Conservation (phyloP, 2,329 filamentous ascomycete genomes). For the Pestalotiopsis sp. region DNA sequence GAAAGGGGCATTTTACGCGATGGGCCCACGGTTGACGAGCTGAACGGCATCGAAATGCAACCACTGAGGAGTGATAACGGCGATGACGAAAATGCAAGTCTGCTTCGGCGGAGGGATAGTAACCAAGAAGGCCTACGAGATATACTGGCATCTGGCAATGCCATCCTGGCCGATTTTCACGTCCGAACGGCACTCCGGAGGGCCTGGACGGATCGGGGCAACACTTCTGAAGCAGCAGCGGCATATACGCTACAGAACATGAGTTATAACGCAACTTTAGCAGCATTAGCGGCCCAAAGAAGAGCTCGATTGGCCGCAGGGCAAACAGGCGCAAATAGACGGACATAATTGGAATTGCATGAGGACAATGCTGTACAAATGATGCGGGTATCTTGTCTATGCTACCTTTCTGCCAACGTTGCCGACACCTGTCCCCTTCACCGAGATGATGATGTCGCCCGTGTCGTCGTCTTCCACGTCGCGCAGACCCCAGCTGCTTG, state of each 20-base stretch:
- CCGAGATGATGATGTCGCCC: constrained; percentile 80
- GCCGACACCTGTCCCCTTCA: constrained; percentile 91
- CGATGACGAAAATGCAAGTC: constrained; percentile 29
- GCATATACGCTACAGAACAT: constrained; percentile 57
- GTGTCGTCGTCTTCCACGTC: constrained; percentile 70
- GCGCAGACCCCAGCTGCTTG: constrained; percentile 86
- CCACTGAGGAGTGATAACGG: constrained; percentile 32
- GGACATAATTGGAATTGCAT: constrained; percentile 13
- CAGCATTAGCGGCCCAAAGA: constrained; percentile 52
- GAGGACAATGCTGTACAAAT: constrained; percentile 25
- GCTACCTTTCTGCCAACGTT: constrained; percentile 92
- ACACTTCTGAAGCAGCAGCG: constrained; percentile 43
- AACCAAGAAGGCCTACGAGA: constrained; percentile 38
- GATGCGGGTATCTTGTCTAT: constrained; percentile 37
- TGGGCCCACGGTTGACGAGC: constrained; percentile 38
- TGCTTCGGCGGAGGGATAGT: constrained; percentile 26
- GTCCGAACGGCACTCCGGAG: constrained; percentile 51
- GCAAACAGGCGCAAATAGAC: constrained; percentile 22
- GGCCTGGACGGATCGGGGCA: constrained; percentile 45
- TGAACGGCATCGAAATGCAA: constrained; percentile 50
- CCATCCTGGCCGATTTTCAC: constrained; percentile 56
- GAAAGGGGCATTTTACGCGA: constrained; percentile 54
- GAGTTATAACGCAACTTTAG: constrained; percentile 56
- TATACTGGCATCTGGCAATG: constrained; percentile 57
- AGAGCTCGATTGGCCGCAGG: constrained; percentile 36